A percentile compares a stretch with the other conserved stretches of the same genome.
These are phyloP conservation scores for Elaeis guineensis DNA, from an alignment of 176 grass and related monocot species.

Conservation along the genomic window DNA sequence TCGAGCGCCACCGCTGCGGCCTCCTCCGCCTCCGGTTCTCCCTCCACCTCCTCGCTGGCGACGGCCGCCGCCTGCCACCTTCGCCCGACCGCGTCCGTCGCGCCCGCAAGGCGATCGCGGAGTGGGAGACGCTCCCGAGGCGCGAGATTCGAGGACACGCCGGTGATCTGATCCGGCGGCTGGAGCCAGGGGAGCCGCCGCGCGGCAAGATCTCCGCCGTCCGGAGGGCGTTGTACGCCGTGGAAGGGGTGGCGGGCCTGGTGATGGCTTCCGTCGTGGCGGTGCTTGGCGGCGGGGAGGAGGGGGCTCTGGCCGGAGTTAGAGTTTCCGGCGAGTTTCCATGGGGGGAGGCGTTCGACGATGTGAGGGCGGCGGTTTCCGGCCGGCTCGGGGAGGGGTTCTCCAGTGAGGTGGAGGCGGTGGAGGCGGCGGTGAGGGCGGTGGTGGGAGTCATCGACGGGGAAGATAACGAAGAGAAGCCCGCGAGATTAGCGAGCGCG, in stretches of 20 bases:
- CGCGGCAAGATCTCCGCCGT: neutral
- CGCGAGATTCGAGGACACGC: neutral
- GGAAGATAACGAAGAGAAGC: neutral
- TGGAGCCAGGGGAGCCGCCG: neutral
- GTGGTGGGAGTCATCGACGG: conserved; percentile 14
- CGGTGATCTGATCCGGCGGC: neutral
- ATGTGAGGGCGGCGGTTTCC: conserved; percentile 1
- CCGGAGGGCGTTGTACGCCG: conserved; percentile 5
- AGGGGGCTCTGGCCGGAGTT: neutral
- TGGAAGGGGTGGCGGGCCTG: neutral
- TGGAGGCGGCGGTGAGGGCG: conserved; percentile 14
- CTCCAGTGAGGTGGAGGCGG: conserved; percentile 13
- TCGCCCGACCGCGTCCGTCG: neutral
- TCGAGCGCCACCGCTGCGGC: conserved; percentile 12
- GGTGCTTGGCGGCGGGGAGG: neutral
- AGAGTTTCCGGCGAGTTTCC: neutral
- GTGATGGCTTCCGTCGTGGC: neutral
- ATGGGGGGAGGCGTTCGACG: conserved; percentile 6
- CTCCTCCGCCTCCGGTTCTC: conserved; percentile 16
- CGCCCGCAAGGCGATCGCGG: conserved; percentile 17
- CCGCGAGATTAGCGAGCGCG: conserved; percentile 2
- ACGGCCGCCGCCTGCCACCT: neutral
- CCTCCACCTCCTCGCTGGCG: conserved; percentile 8
- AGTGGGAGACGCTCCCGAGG: conserved; percentile 1
- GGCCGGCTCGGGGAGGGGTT: neutral